Evolutionary conservation across 495 filamentous ascomycete species (phyloP), one percentile per base, ranked within the genome.

Genomic region (Aspergillus incahuasiensis): DNA sequence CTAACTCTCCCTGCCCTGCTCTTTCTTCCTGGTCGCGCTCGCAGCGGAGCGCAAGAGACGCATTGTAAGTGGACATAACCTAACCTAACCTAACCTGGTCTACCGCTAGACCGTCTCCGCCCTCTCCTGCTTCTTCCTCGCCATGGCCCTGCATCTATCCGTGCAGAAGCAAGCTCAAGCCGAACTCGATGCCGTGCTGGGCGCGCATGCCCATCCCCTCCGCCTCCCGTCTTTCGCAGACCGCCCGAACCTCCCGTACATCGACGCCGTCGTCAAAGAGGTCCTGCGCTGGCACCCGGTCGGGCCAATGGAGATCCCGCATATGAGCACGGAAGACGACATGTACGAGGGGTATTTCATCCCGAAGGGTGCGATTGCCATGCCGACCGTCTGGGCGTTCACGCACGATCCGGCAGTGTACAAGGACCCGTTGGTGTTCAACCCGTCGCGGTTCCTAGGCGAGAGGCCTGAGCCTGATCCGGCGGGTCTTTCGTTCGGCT

Each of bases 151-250:
- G 6, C 71, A 68, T 61, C 77, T 77, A 0, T 62, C 74, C 0
- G 73, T 75, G 0, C 77, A 79, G 40, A 47, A 57, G 22, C 78
- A 76, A 32, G 81, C 80, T 0, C 81, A 81, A 57, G 72, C 69
- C 8, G 81, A 86, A 61, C 63, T 86, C 47, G 81, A 85, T 59
- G 61, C 64, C 22, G 74, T 82, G 5, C 58, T 82, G 3, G 78
- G 80, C 1, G 28, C 51, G 0, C 43, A 57, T 0, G n/a, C n/a
- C n/a, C n/a, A n/a, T n/a, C n/a, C n/a, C n/a, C n/a, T n/a, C n/a
- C 55, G 54, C 22, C 63, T 78, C 1, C 76, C 77, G 0, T 58
- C 24, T 7, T 59, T 65, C 39, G 56, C 44, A 0, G 75, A 81
- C 28, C 62, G 68, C 0, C 42, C 54, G 0, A 68, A 58, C 0